These are phyloP conservation scores for Ustilago esculenta DNA, from an alignment of 1,284 basidiomycete species.

Conservation along the genomic window DNA sequence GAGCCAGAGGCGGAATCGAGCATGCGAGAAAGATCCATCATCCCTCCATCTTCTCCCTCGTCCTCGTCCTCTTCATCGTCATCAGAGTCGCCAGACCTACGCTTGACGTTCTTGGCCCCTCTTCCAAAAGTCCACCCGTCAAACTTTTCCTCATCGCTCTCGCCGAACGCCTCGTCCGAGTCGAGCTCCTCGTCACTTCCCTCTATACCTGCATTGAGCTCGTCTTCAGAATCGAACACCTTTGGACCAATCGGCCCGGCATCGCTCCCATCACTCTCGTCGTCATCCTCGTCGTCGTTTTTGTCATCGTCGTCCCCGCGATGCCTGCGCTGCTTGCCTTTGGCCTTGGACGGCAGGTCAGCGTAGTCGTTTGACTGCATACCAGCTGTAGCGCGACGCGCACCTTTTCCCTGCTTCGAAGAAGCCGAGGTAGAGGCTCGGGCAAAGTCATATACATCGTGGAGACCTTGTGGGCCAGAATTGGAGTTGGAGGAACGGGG, in stretches of 20 bases:
- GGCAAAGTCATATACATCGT: constrained; percentile 30
- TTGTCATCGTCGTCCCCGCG: constrained; percentile 5
- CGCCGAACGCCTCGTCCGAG: constrained; percentile 64
- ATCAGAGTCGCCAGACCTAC: constrained; percentile 1
- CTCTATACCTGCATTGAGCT: constrained; percentile 45
- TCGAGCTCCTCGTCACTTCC: constrained; percentile 65
- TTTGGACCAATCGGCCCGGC: constrained; percentile 39
- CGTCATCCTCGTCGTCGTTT: constrained; percentile 25
- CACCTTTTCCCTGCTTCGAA: constrained; percentile 23
- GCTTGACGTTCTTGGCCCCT: constrained; percentile 12
- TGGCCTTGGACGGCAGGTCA: constrained; percentile 34
- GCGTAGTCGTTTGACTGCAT: constrained; percentile 34
- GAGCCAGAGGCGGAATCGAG: constrained; percentile 54
- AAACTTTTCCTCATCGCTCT: constrained; percentile 62
- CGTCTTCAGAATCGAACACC: constrained; percentile 56
- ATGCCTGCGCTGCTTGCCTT: constrained; percentile 20
- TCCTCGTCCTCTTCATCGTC: constrained; percentile 26
- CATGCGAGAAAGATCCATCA: constrained; percentile 61
- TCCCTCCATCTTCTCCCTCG: constrained; percentile 45
- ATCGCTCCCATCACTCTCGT: constrained; percentile 12
- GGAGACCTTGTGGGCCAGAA: constrained; percentile 12
- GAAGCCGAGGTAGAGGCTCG: constrained; percentile 31
- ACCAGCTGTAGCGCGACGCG: constrained; percentile 28
- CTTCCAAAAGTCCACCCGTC: constrained; percentile 45
- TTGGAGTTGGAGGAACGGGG: constrained; percentile 1